These are phyloP conservation scores for Pseudocercospora crystallina DNA, from an alignment of 2,329 filamentous ascomycete genomes.

Conservation along the genomic window DNA sequence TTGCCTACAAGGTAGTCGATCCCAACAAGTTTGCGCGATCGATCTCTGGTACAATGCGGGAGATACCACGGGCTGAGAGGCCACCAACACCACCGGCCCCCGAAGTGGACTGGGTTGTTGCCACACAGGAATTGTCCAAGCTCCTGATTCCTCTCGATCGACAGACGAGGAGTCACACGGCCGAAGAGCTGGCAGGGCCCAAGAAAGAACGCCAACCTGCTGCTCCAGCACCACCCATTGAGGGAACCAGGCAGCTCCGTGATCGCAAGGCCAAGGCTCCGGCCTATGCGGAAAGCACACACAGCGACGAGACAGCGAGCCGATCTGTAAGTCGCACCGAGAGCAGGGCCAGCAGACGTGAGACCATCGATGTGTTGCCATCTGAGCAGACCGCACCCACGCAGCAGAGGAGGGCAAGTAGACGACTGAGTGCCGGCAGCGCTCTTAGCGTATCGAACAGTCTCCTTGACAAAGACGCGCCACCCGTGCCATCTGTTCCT, in stretches of 20 bases:
- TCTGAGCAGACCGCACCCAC: conserved; percentile 31
- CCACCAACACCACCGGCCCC: conserved; percentile 68
- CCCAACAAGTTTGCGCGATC: conserved; percentile 65
- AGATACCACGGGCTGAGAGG: conserved; percentile 37
- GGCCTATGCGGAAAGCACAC: conserved; percentile 23
- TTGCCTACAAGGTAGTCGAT: conserved; percentile 73
- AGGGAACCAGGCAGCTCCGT: conserved; percentile 63
- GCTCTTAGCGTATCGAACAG: conserved; percentile 29
- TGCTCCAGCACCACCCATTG: conserved; percentile 41
- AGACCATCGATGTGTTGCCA: conserved; percentile 42
- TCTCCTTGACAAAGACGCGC: conserved; percentile 17
- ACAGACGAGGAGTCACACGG: conserved; percentile 71
- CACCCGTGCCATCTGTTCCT: conserved; percentile 28
- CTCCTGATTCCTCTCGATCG: conserved; percentile 75
- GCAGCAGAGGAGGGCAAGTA: conserved; percentile 24
- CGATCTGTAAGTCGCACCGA: conserved; percentile 24
- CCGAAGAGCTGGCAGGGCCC: conserved; percentile 69
- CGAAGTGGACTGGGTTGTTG: conserved; percentile 80
- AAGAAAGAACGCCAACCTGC: conserved; percentile 63
- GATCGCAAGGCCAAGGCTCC: conserved; percentile 26
- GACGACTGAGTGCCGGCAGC: conserved; percentile 35
- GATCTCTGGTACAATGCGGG: conserved; percentile 55
- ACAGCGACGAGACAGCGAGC: conserved; percentile 28
- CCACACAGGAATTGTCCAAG: conserved; percentile 79
- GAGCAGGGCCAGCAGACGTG: conserved; percentile 25